Conservation (phyloP, 768 basidiomycete genomes). For the Tephrocybe sp. region DNA sequence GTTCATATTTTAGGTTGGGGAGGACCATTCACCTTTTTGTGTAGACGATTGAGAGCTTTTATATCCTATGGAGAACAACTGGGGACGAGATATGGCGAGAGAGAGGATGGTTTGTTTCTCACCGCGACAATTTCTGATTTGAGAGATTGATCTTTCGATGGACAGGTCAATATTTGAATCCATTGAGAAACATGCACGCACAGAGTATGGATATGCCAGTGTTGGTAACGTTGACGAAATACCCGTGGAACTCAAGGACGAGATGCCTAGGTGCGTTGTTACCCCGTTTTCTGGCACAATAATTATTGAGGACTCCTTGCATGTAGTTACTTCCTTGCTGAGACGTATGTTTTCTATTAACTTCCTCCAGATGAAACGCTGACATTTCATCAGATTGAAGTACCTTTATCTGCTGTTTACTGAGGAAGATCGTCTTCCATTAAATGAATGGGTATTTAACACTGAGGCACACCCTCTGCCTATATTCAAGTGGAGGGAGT, state of each 20-base stretch:
- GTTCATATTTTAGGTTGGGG: conserved; percentile 10
- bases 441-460: conserved; percentile 60
- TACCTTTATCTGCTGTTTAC: conserved; percentile 71
- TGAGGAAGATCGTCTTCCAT: conserved; percentile 56
- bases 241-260: conserved; percentile 33
- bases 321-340: conserved; percentile 43
- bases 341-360: conserved; percentile 32
- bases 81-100: conserved; percentile 52
- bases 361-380: neutral
- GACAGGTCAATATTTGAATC: conserved; percentile 44
- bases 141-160: neutral
- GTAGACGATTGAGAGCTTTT: conserved; percentile 54
- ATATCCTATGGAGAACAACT: conserved; percentile 53
- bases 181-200: conserved; percentile 47
- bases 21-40: neutral
- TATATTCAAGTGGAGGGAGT: conserved; percentile 60
- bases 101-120: conserved; percentile 41
- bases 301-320: neutral
- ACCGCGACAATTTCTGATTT: neutral
- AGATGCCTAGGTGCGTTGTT: conserved; percentile 52
- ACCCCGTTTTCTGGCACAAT: neutral
- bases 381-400: conserved; percentile 46
- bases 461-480: conserved; percentile 81
- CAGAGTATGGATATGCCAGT: conserved; percentile 47
- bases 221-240: conserved; percentile 35